These are phyloP conservation scores for Penicillium argentinense DNA, from an alignment of 495 filamentous ascomycete species.

Conservation along the genomic window DNA sequence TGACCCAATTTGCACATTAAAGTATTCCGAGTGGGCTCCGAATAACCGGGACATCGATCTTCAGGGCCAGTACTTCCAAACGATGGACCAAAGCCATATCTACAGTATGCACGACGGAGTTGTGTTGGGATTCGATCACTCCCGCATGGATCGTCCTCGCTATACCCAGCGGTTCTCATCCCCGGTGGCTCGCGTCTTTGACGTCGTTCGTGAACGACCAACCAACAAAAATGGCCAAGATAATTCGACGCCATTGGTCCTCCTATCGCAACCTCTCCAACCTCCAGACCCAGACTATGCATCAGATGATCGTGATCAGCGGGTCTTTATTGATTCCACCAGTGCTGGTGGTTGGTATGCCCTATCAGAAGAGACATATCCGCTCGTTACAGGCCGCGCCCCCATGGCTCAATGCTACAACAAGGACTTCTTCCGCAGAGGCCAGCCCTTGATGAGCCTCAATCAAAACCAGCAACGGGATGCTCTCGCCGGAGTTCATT, in stretches of 20 bases:
- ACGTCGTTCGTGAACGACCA: constrained; percentile 68
- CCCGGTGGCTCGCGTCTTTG: constrained; percentile 88
- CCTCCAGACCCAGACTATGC: constrained; percentile 60
- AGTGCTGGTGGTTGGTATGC: constrained; percentile 89
- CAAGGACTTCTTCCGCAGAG: constrained; percentile 53
- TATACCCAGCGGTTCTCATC: constrained; percentile 72
- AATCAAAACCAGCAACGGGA: constrained; percentile 46
- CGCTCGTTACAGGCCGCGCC: constrained; percentile 71
- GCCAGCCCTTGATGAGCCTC: constrained; percentile 42
- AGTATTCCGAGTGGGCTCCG: constrained; percentile 91
- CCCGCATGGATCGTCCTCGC: constrained; percentile 50
- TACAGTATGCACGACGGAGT: constrained; percentile 85
- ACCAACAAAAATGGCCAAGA: constrained; percentile 55
- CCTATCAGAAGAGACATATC: constrained; percentile 84
- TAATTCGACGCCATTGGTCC: constrained; percentile 61
- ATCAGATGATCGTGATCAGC: constrained; percentile 56
- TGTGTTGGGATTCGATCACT: constrained; percentile 76
- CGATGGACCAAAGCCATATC: constrained; percentile 86
- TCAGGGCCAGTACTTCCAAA: constrained; percentile 70
- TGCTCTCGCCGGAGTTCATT: constrained; percentile 54
- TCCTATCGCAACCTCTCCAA: constrained; percentile 81
- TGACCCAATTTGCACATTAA: constrained; percentile 82
- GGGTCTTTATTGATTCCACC: constrained; percentile 86
- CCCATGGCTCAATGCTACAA: constrained; percentile 63
- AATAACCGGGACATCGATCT: constrained; percentile 92